Conservation (phyloP, 768 basidiomycete genomes). For the Terana coerulea region DNA sequence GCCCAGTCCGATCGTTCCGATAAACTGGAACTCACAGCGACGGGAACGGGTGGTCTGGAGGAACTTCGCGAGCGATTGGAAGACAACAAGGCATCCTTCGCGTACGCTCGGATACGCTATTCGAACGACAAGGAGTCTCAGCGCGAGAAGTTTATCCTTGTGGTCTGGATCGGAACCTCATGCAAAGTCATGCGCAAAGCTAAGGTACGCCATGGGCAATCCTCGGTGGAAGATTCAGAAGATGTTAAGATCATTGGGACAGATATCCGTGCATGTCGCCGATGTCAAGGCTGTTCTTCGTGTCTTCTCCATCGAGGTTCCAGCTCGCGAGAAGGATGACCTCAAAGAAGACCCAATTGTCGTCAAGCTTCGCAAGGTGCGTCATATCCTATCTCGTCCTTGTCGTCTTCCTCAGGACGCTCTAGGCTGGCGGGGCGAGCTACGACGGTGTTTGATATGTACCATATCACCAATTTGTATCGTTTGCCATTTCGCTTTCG, state of each 20-base stretch:
- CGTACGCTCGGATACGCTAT: conserved; percentile 80
- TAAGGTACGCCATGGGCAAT: conserved; percentile 53
- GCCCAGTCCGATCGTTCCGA: conserved; percentile 76
- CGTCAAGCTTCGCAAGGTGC: conserved; percentile 73
- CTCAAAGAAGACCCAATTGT: conserved; percentile 87
- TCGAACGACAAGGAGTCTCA: conserved; percentile 82
- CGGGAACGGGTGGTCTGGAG: conserved; percentile 73
- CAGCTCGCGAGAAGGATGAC: conserved; percentile 80
- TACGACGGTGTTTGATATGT: conserved; percentile 72
- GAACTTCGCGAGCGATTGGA: conserved; percentile 74
- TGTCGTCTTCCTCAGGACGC: conserved; percentile 15
- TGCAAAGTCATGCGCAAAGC: conserved; percentile 93
- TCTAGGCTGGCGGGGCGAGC: conserved; percentile 81
- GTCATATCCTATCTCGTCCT: conserved; percentile 22
- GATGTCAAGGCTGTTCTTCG: conserved; percentile 82
- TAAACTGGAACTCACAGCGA: conserved; percentile 72
- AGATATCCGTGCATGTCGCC: conserved; percentile 91
- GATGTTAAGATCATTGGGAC: neutral
- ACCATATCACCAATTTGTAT: conserved; percentile 1
- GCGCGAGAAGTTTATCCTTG: conserved; percentile 86
- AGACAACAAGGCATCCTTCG: conserved; percentile 76
- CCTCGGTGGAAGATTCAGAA: neutral
- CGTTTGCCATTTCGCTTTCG: neutral
- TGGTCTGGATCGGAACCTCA: conserved; percentile 77
- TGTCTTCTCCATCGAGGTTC: conserved; percentile 82